These are phyloP conservation scores for Catunica adiposa DNA, from an alignment of 2,329 filamentous ascomycete species.

Conservation along the genomic window DNA sequence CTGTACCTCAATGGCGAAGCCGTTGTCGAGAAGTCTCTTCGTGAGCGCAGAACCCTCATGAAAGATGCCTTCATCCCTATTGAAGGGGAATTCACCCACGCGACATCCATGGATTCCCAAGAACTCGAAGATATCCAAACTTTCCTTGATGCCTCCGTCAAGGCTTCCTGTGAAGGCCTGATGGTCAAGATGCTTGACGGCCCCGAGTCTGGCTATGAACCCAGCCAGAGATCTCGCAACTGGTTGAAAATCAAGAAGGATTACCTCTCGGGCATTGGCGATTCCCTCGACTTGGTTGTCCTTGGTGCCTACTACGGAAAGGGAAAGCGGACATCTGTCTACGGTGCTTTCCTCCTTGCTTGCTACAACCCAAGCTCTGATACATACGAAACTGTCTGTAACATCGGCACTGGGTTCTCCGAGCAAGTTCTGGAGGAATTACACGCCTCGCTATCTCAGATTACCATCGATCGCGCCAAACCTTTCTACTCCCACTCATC, in stretches of 20 bases:
- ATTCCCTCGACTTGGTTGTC: conserved; percentile 92
- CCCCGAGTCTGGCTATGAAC: conserved; percentile 82
- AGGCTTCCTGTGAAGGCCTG: conserved; percentile 86
- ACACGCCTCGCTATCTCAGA: conserved; percentile 54
- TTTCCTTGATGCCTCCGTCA: conserved; percentile 86
- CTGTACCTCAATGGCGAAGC: conserved; percentile 85
- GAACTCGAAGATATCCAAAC: conserved; percentile 87
- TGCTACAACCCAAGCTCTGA: conserved; percentile 75
- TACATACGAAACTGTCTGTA: conserved; percentile 88
- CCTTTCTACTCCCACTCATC: conserved; percentile 82
- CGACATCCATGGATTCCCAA: conserved; percentile 69
- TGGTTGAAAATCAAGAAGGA: conserved; percentile 99
- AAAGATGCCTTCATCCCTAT: conserved; percentile 54
- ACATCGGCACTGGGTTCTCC: conserved; percentile 93
- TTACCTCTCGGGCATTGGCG: conserved; percentile 82
- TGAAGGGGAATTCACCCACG: conserved; percentile 84
- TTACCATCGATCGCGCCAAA: conserved; percentile 78
- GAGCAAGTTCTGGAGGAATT: conserved; percentile 86
- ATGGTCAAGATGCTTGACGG: conserved; percentile 99
- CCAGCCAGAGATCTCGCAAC: conserved; percentile 87
- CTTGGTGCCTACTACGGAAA: conserved; percentile 86
- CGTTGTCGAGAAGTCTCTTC: conserved; percentile 70
- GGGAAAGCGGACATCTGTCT: conserved; percentile 89
- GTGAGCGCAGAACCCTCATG: conserved; percentile 66
- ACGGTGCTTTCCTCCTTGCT: conserved; percentile 86